Base-by-base conservation (phyloP, 2,329 filamentous ascomycete species). In the Ramularia collo-cygni region DNA sequence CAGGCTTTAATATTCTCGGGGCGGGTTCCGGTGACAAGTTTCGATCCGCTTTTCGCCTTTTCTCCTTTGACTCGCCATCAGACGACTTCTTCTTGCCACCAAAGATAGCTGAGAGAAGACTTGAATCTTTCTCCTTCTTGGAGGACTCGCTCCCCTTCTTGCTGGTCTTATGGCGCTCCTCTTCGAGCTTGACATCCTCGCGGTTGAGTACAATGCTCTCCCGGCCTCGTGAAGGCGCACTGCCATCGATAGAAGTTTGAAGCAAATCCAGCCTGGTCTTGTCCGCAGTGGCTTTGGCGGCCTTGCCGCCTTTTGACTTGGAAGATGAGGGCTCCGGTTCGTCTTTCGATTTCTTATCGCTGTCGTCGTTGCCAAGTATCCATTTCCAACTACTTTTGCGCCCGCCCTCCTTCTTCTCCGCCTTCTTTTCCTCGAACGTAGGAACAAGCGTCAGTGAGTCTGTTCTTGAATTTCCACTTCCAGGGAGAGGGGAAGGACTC, bases 81-180 rank as follows among this genome's bases (percentile, higher is more conserved):
- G 56, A 59, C 2, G 56, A 48, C 44, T 59, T 60, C 69, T 90
- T 94, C 69, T 93, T 93, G 44, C 83, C 77, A 29, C 87, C 85
- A 57, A 98, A 96, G 40, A 98, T 80, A 1, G 88, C 92, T 0
- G 88, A 90, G 52, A 98, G 89, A n/a, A 96, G 73, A 6, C 88
- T 81, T 9, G 69, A 63, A 6, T 63, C 60, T 38, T 58, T 59
- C 17, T 95, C 87, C 58, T 93, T 95, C 61, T 89, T 95, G 66
- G 90, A 95, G 8, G 66, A 60, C 17, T 55, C 83, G 13, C 70
- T 67, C 1, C 79, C 75, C 59, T 88, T 92, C 31, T 86, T 79
- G 47, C 77, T 81, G 50, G 88, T 83, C 60, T 92, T 93, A 64
- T 83, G 90, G 31, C 85, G 76, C 55, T 94, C 87, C 50, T 87